Evolutionary conservation across 2,329 filamentous ascomycete species (phyloP).

Genomic region (Aureobasidium uvarum): DNA sequence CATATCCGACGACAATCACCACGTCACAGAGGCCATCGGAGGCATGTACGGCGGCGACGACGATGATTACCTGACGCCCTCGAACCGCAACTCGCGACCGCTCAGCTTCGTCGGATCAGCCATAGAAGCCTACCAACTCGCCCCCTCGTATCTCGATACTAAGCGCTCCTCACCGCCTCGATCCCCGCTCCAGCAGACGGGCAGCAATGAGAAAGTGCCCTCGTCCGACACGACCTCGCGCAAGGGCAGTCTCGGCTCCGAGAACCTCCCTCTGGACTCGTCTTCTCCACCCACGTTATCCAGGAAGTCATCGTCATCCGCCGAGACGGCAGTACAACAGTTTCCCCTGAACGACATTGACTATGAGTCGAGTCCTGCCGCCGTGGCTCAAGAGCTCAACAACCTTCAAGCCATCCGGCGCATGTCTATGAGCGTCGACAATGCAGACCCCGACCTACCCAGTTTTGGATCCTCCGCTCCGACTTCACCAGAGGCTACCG

Average conservation of each 20-base stretch:
- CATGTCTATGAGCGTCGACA: slow-evolving; percentile 89
- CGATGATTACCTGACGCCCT: slow-evolving; percentile 48
- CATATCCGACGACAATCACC: slow-evolving; percentile 86
- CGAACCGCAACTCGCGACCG: slow-evolving; percentile 60
- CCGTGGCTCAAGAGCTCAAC: slow-evolving; percentile 87
- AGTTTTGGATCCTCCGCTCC: slow-evolving; percentile 64
- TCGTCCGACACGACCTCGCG: slow-evolving; percentile 26
- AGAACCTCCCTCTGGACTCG: slow-evolving; percentile 22
- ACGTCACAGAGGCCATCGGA: slow-evolving; percentile 91
- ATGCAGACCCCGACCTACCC: slow-evolving; percentile 69
- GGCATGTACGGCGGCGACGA: slow-evolving; percentile 68
- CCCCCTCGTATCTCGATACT: slow-evolving; percentile 32
- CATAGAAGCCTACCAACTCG: slow-evolving; percentile 47
- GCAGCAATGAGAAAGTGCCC: slow-evolving; percentile 37
- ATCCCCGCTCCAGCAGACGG: slow-evolving; percentile 37
- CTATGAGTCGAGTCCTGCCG: slow-evolving; percentile 84
- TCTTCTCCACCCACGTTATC: slow-evolving; percentile 43
- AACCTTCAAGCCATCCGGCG: slow-evolving; percentile 86
- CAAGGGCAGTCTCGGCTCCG: slow-evolving; percentile 27
- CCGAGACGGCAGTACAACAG: slow-evolving; percentile 40
- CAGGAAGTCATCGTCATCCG: slow-evolving; percentile 37
- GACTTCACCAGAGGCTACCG: slow-evolving; percentile 66
- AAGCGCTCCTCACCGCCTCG: slow-evolving; percentile 31
- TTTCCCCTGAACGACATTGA: slow-evolving; percentile 79
- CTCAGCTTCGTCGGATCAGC: slow-evolving; percentile 70